These are phyloP conservation scores for Suhomyces guaymorum DNA, from an alignment of 1,139 yeast species.

Conservation along the genomic window DNA sequence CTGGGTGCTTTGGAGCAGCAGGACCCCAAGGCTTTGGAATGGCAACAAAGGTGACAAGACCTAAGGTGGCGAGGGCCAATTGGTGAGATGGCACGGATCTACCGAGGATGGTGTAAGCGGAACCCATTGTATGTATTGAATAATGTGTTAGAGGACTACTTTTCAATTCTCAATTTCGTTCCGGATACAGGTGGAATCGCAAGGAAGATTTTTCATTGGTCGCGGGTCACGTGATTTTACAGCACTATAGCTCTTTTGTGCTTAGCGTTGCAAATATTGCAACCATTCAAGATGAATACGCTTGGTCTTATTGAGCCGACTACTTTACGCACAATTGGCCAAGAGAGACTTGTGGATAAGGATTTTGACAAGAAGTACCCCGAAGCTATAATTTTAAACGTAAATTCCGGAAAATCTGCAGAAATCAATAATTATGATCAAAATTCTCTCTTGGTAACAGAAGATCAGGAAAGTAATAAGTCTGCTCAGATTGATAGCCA, in stretches of 20 bases:
- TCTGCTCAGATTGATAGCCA: too few species aligned
- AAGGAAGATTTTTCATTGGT: constrained; percentile 15
- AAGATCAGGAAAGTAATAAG: too few species aligned
- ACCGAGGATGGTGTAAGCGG: constrained; percentile 77
- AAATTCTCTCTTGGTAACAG: too few species aligned
- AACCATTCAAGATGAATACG: background rate
- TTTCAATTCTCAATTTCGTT: constrained; percentile 4
- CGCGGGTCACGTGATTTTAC: constrained; percentile 10
- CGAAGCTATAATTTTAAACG: background rate
- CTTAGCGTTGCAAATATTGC: constrained; percentile 1
- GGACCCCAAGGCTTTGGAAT: constrained; percentile 72
- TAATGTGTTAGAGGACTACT: constrained; percentile 2
- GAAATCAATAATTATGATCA: background rate
- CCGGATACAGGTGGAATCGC: constrained; percentile 5
- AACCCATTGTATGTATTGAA: constrained; percentile 55
- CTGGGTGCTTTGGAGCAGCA: constrained; percentile 57
- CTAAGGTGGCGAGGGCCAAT: constrained; percentile 69
- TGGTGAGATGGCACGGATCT: constrained; percentile 73
- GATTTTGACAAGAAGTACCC: constrained; percentile 1
- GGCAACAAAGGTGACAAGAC: constrained; percentile 56
- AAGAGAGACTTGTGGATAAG: constrained; percentile 1
- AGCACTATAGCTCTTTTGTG: constrained; percentile 1
- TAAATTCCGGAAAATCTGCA: background rate
- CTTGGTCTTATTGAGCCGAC: background rate
- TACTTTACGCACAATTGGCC: constrained; percentile 2